Evolutionary conservation across 2,329 filamentous ascomycete genomes (phyloP), one percentile per base, ranked within the genome.

Genomic region (Colletotrichum salicis): DNA sequence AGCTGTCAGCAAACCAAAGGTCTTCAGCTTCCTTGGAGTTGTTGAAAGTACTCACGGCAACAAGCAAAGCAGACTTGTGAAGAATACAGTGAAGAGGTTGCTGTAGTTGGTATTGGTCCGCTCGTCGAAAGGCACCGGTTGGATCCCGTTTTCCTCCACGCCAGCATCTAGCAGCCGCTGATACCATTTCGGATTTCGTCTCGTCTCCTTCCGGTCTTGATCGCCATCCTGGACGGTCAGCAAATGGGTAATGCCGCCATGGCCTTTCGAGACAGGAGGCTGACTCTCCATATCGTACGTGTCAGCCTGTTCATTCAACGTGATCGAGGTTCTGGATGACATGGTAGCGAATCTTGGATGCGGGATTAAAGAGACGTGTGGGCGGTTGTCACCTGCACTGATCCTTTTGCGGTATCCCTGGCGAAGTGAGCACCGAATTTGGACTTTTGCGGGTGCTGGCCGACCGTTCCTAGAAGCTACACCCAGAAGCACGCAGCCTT

Each of bases 21-120:
- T 8, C 33, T 33, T 4, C 61, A 11, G 45, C 6, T 35, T 55
- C 24, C 15, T 8, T n/a, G 27, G 31, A 15, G 15, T 27, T 6
- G 13, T 12, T 27, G 13, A 7, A 13, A 7, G 35, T 11, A 83
- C 87, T 79, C 77, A 90, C 89, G 89, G 88, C 37, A 91, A 76
- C 8, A 90, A 82, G 76, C 87, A 89, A 55, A 88, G 82, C 67
- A 89, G 84, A 71, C 88, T 85, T 24, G 87, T 88, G 76, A 90
- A 89, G 83, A 89, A 90, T 29, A 91, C 82, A 4, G 88, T 90
- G 76, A 91, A 91, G 57, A 91, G 82, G 72, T 88, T 87, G 78
- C 83, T 83, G 74, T 87, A 87, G 45, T 84, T 82, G 10, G 82
- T 88, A 72, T 87, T 84, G 1, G 84, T 90, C 54, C 89, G 83